Evolutionary conservation across 805 yeast genomes (phyloP).

Genomic region (Candida montana): DNA sequence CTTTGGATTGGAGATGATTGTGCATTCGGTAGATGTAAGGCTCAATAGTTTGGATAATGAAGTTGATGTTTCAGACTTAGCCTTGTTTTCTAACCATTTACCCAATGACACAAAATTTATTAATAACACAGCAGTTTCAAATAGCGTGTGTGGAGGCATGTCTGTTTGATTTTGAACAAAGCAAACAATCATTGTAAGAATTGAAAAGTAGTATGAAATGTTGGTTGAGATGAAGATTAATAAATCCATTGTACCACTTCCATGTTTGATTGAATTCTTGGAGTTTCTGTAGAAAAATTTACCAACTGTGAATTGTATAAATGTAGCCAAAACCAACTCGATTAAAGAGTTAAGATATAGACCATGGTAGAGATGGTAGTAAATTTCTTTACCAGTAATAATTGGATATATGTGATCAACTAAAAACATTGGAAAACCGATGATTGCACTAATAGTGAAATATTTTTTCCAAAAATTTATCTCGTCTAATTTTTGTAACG

Average conservation of each 20-base stretch:
- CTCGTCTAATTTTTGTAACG: conserved; percentile 66
- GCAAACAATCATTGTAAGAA: conserved; percentile 50
- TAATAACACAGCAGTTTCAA: conserved; percentile 86
- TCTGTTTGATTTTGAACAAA: conserved; percentile 35
- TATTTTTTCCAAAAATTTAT: conserved; percentile 63
- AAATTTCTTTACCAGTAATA: conserved; percentile 22
- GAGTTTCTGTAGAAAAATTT: conserved; percentile 60
- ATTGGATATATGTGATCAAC: conserved; percentile 44
- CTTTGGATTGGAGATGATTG: conserved; percentile 44
- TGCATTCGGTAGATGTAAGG: conserved; percentile 73
- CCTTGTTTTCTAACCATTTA: conserved; percentile 84
- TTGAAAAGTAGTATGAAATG: conserved; percentile 71
- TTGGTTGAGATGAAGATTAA: conserved; percentile 78
- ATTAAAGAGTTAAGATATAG: conserved; percentile 58
- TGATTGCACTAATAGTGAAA: conserved; percentile 43
- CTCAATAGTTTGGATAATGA: conserved; percentile 79
- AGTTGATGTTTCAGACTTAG: conserved; percentile 89
- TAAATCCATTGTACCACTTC: conserved; percentile 88
- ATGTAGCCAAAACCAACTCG: conserved; percentile 51
- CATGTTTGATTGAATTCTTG: conserved; percentile 56
- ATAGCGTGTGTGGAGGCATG: conserved; percentile 61
- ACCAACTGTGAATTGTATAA: conserved; percentile 62
- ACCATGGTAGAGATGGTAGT: conserved; percentile 43
- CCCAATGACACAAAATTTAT: conserved; percentile 82
- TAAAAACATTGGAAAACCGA: conserved; percentile 60